Evolutionary conservation across 495 filamentous ascomycete species (phyloP).

Genomic region (Penicillium pancosmium): DNA sequence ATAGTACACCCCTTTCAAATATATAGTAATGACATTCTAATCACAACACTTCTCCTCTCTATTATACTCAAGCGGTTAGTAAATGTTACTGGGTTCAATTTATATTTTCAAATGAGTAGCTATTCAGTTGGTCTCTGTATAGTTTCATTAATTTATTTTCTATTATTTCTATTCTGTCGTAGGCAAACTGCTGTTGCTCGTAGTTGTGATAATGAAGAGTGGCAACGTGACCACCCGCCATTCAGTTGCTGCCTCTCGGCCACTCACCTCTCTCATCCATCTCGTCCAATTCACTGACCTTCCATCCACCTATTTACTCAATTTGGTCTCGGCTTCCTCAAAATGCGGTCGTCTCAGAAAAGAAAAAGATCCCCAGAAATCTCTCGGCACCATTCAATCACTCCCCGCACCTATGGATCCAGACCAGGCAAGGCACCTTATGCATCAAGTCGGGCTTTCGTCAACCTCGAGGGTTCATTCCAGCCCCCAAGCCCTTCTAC

Average conservation of each 20-base stretch:
- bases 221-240: constrained; percentile 15
- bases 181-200: background rate
- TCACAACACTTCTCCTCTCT: background rate
- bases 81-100: background rate
- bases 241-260: background rate
- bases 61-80: background rate
- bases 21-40: constrained; percentile 16
- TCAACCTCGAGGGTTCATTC: constrained; percentile 2
- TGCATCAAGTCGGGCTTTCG: constrained; percentile 10
- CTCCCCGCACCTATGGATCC: constrained; percentile 18
- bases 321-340: background rate
- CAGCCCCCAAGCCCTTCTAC: constrained; percentile 9
- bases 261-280: background rate
- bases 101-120: too few species aligned
- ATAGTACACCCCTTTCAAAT: constrained; percentile 3
- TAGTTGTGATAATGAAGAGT: background rate
- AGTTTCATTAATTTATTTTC: too few species aligned
- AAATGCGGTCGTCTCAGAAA: constrained; percentile 26
- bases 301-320: background rate
- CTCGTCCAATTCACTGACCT: background rate
- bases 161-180: too few species aligned
- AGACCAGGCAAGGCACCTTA: constrained; percentile 6
- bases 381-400: constrained; percentile 13
- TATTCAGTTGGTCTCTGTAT: too few species aligned
- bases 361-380: constrained; percentile 23